Evolutionary conservation across 2,329 filamentous ascomycete species (phyloP).

Genomic region (Xylaria sp.): DNA sequence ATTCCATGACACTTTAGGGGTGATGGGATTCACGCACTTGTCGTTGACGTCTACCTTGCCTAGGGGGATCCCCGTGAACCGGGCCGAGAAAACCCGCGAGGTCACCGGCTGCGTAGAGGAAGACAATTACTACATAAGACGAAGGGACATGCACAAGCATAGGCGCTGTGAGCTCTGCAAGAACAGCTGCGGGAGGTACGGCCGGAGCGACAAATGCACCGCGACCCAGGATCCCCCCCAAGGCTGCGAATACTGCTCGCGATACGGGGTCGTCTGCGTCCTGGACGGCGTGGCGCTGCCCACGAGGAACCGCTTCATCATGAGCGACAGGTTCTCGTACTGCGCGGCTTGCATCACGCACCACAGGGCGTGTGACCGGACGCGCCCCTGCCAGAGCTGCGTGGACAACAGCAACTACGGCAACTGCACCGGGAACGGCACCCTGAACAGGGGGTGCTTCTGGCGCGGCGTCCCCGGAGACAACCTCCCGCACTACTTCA

Average conservation of each 20-base stretch:
- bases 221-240: not conserved
- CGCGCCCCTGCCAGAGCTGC: constrained; percentile 17
- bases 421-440: not conserved
- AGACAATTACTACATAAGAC: too few species aligned
- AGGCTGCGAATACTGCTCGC: not conserved
- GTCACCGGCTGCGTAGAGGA: not conserved
- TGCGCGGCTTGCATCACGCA: not conserved
- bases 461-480: constrained; percentile 18
- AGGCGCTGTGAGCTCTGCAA: too few species aligned
- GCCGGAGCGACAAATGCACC: not conserved
- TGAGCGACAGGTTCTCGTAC: not conserved
- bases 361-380: constrained; percentile 8
- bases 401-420: not conserved
- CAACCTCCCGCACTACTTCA: constrained; percentile 40
- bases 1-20: too few species aligned
- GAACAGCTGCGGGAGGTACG: too few species aligned
- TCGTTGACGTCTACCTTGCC: too few species aligned
- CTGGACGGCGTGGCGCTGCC: not conserved
- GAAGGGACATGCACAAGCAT: too few species aligned
- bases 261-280: not conserved
- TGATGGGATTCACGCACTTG: too few species aligned
- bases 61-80: not conserved
- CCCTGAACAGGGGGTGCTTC: constrained; percentile 11
- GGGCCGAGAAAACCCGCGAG: not conserved
- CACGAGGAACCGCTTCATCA: not conserved